These are phyloP conservation scores for Diaporthe australafricana DNA, from an alignment of 2,329 filamentous ascomycete species.

Conservation along the genomic window DNA sequence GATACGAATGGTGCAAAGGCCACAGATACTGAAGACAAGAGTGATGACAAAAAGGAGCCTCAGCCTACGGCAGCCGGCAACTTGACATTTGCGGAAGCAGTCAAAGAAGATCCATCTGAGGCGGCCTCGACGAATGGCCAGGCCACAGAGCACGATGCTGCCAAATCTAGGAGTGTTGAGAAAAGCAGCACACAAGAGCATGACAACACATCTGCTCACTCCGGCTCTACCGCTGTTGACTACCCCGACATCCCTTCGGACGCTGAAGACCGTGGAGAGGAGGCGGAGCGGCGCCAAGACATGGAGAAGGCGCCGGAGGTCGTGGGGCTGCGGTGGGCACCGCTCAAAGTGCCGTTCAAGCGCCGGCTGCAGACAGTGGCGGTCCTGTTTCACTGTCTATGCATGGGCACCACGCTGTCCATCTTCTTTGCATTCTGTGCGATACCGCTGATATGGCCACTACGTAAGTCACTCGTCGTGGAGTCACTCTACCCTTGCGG, in stretches of 20 bases:
- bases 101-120: constrained; percentile 29
- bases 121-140: constrained; percentile 1
- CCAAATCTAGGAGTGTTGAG: background rate
- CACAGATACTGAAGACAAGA: background rate
- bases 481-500: too few relatives aligned
- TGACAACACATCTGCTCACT: constrained; percentile 13
- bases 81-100: constrained; percentile 35
- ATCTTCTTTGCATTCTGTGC: constrained; percentile 92
- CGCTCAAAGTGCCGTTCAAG: constrained; percentile 77
- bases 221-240: constrained; percentile 33
- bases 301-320: constrained; percentile 35
- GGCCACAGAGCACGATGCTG: background rate
- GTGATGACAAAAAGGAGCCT: background rate
- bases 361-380: constrained; percentile 83
- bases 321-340: constrained; percentile 83
- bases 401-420: constrained; percentile 77
- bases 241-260: constrained; percentile 35
- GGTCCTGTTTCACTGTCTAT: constrained; percentile 79
- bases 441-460: constrained; percentile 91
- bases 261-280: constrained; percentile 26
- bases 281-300: constrained; percentile 21
- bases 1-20: background rate
- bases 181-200: background rate
- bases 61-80: constrained; percentile 34
- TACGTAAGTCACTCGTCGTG: constrained; percentile 45